A percentile compares a stretch with the other conserved stretches of the same genome.
phyloP scores from a whole-genome alignment of 345 rosid species.

The Eucalyptus erythrocorys region DNA sequence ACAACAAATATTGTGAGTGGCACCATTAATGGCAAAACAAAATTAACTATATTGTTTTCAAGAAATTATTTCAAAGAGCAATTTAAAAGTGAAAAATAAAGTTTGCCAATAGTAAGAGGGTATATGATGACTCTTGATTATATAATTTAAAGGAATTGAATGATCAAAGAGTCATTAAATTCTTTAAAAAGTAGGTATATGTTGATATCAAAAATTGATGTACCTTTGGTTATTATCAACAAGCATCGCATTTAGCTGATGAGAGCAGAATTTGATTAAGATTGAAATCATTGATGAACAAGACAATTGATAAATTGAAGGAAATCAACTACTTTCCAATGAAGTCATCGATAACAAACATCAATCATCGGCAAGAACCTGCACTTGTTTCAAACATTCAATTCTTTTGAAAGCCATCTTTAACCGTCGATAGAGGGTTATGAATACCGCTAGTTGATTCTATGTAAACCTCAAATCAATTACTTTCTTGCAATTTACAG shows the following conservation, averaged over 20 bases:
- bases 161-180: not conserved
- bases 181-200: not conserved
- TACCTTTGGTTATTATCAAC: not conserved
- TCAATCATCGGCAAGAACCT: not conserved
- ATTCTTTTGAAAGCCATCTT: no score
- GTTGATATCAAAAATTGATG: not conserved
- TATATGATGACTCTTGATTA: not conserved
- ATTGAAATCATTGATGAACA: not conserved
- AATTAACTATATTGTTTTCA: not conserved
- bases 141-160: not conserved
- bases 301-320: not conserved
- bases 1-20: not conserved
- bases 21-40: not conserved
- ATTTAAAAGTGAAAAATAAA: not conserved
- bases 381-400: not conserved
- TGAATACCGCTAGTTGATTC: not conserved
- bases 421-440: not conserved
- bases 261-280: not conserved
- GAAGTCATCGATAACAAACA: accelerated
- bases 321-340: not conserved
- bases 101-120: not conserved
- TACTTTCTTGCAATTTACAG: not conserved
- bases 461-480: not conserved
- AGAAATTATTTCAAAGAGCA: not conserved
- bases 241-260: accelerated